Evolutionary conservation across 805 yeast species (phyloP), one percentile per base, ranked within the genome.

Genomic region (Lachancea quebecensis): DNA sequence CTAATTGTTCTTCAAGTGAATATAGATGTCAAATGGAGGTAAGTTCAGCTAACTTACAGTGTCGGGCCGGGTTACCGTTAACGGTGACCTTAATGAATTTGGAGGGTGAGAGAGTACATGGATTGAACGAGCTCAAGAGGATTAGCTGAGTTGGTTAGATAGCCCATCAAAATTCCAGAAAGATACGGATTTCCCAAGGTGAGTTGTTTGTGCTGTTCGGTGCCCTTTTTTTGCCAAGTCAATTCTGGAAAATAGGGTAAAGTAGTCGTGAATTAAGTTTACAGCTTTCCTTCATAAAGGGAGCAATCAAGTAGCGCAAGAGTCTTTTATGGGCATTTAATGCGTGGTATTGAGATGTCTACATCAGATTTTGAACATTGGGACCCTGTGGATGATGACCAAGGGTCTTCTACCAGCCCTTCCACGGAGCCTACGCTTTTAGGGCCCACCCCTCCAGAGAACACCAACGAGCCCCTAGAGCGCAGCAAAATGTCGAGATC

Each of bases 341-440:
- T 21, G 25, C 10, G 15, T 17, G n/a, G 3, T 6, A 18, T 18
- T 5, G 25, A 10, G 14, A 44, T 44, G 47, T 38, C 47, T 27
- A 38, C 28, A 7, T 44, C 47, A 28, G 41, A 47, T 37, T 42
- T 56, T 29, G 59, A 51, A 40, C 43, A 50, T 38, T 57, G 59
- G 61, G 58, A 52, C 39, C 56, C 60, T 4, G 56, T 53, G 9
- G 51, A 45, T 30, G 49, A 49, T 31, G 45, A 39, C 18, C 32
- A 41, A n/a, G 35, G 39, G 7, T 12, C 39, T 14, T n/a, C 40
- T 10, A 38, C 40, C 17, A 18, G 27, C 12, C 16, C 16, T n/a
- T 34, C 16, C 10, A 16, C 12, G 35, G 8, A 12, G 15, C 35
- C 39, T 6, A 29, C 15, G 44, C 18, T 17, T 35, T 25, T 10